Conservation (phyloP, 73 alveolate species). For the Tetrahymena borealis region DNA sequence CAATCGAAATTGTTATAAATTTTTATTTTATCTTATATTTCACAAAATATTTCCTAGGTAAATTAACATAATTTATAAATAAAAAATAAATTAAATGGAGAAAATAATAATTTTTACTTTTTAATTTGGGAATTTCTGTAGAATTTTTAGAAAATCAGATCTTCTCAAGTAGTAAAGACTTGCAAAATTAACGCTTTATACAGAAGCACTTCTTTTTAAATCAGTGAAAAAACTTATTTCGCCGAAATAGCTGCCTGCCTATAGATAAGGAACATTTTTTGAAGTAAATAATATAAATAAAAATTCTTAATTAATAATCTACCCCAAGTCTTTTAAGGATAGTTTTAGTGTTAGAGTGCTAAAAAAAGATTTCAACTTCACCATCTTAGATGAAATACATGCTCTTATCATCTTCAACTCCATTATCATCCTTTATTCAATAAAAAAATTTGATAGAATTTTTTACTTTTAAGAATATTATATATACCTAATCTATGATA, state of each 20-base stretch:
- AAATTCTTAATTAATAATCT: neutral
- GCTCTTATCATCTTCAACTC: conserved; percentile 68
- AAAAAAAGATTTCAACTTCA: conserved; percentile 40
- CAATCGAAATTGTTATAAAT: neutral
- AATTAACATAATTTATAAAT: no score
- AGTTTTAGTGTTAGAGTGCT: neutral
- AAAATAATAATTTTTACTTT: neutral
- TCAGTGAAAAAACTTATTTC: conserved; percentile 55
- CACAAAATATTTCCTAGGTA: neutral
- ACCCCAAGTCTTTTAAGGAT: neutral
- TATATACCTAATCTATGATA: neutral
- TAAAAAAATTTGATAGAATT: neutral
- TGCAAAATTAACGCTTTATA: conserved; percentile 42
- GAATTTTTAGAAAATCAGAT: neutral
- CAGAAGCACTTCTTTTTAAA: conserved; percentile 50
- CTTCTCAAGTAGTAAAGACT: neutral
- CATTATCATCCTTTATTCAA: conserved; percentile 19
- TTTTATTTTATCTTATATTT: neutral
- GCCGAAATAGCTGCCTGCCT: conserved; percentile 41
- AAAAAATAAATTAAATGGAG: no score
- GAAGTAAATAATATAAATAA: neutral
- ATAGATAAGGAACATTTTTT: neutral
- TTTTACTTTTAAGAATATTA: neutral
- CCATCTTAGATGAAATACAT: conserved; percentile 73
- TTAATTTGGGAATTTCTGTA: neutral